A percentile compares a stretch with the other conserved stretches of the same genome.
These are phyloP conservation scores for Vaccinium darrowii DNA, from an alignment of 148 eudicot species.

Conservation along the genomic window DNA sequence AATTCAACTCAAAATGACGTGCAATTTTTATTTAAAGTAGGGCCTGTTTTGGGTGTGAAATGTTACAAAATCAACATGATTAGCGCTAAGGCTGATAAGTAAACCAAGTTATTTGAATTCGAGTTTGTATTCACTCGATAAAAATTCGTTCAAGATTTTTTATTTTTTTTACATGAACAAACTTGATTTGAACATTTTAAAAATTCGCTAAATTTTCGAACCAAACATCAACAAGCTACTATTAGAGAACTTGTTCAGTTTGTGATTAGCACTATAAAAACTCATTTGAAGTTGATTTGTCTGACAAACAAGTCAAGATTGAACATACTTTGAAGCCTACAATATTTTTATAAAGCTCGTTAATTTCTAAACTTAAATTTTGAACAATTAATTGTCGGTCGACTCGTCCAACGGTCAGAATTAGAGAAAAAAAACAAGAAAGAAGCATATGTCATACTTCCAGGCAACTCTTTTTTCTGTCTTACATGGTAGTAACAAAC, in stretches of 20 bases:
- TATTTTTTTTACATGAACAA: background rate
- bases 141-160: background rate
- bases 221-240: background rate
- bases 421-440: background rate
- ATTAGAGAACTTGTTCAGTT: background rate
- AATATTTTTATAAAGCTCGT: background rate
- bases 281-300: background rate
- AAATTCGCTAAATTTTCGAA: background rate
- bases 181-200: background rate
- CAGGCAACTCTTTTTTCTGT: background rate
- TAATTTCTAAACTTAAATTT: background rate
- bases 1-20: too few species aligned
- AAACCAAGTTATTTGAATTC: background rate
- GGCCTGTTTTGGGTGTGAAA: too few species aligned
- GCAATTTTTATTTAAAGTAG: too few species aligned
- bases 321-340: background rate
- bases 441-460: background rate
- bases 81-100: background rate
- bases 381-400: background rate
- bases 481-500: background rate
- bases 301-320: background rate
- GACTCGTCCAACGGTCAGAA: background rate
- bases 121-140: background rate
- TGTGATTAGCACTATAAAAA: background rate
- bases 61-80: background rate